These are phyloP conservation scores for Globisporangium spinosum DNA, from an alignment of 352 stramenopile genomes.

Conservation along the genomic window DNA sequence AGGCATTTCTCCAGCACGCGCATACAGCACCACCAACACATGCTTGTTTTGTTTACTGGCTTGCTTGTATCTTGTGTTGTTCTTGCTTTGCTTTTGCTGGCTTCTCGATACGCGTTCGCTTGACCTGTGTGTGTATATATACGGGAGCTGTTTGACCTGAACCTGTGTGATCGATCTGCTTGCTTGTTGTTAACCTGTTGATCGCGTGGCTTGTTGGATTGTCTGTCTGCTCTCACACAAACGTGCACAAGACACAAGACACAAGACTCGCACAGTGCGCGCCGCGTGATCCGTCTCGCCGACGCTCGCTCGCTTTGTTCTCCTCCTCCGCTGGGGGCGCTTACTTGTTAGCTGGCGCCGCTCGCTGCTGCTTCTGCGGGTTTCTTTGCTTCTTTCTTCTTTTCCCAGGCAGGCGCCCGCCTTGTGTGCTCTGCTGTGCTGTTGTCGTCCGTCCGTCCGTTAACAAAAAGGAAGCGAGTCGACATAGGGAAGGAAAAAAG, in stretches of 20 bases:
- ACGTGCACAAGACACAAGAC: background rate
- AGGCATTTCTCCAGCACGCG: constrained; percentile 83
- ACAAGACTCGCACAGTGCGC: background rate
- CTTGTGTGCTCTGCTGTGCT: background rate
- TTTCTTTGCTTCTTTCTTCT: constrained; percentile 14
- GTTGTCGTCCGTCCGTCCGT: constrained; percentile 14
- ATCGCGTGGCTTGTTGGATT: background rate
- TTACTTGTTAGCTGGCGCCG: background rate
- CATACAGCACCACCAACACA: constrained; percentile 90
- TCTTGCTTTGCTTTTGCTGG: background rate
- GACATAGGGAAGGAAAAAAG: background rate
- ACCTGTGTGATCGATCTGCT: background rate
- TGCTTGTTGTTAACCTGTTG: constrained; percentile 3
- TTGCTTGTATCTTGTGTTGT: background rate
- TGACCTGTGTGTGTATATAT: background rate
- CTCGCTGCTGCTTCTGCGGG: background rate
- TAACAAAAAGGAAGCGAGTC: constrained; percentile 2
- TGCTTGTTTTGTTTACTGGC: constrained; percentile 6
- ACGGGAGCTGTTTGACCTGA: background rate
- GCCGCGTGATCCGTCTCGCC: background rate
- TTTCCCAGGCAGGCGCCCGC: background rate
- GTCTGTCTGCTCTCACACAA: constrained; percentile 1
- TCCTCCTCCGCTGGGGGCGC: background rate
- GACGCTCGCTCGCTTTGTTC: background rate
- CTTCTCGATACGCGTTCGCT: background rate